Conservation (phyloP, 2,329 filamentous ascomycete genomes). For the Xylogone sp. region DNA sequence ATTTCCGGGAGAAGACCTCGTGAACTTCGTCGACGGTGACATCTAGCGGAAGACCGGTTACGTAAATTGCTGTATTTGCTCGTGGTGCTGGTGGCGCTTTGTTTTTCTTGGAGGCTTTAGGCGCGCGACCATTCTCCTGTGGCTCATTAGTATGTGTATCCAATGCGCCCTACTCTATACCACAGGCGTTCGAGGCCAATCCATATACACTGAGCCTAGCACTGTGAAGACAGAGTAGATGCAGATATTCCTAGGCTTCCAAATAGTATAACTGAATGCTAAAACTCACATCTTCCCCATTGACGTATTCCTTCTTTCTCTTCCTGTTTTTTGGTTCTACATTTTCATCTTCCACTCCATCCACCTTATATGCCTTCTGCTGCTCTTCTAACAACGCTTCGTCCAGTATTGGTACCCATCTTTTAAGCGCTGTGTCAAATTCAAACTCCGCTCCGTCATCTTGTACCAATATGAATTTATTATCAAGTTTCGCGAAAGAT, state of each 20-base stretch:
- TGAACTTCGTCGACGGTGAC: constrained; percentile 76
- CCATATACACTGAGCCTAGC: constrained; percentile 2
- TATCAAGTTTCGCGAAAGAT: constrained; percentile 79
- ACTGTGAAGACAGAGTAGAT: constrained; percentile 13
- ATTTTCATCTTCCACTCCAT: constrained; percentile 55
- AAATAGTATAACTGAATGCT: neutral
- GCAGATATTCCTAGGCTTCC: neutral
- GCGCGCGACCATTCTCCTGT: constrained; percentile 26
- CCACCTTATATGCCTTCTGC: constrained; percentile 55
- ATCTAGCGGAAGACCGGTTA: constrained; percentile 81
- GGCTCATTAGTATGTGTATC: constrained; percentile 6
- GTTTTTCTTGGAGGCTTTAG: constrained; percentile 29
- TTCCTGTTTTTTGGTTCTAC: constrained; percentile 43
- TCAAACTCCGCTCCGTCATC: constrained; percentile 83
- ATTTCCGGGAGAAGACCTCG: constrained; percentile 77
- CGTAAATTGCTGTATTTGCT: constrained; percentile 88
- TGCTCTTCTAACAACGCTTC: constrained; percentile 58
- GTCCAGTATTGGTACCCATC: constrained; percentile 72
- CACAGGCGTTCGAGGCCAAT: neutral
- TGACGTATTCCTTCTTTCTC: constrained; percentile 47
- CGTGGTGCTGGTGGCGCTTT: constrained; percentile 32
- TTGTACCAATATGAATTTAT: constrained; percentile 79
- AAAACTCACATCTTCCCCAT: constrained; percentile 44
- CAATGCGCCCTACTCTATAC: no score
- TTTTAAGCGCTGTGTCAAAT: constrained; percentile 66